phyloP scores from a whole-genome alignment of 2,329 filamentous ascomycete genomes.

The Hymenoscyphus scutula region DNA sequence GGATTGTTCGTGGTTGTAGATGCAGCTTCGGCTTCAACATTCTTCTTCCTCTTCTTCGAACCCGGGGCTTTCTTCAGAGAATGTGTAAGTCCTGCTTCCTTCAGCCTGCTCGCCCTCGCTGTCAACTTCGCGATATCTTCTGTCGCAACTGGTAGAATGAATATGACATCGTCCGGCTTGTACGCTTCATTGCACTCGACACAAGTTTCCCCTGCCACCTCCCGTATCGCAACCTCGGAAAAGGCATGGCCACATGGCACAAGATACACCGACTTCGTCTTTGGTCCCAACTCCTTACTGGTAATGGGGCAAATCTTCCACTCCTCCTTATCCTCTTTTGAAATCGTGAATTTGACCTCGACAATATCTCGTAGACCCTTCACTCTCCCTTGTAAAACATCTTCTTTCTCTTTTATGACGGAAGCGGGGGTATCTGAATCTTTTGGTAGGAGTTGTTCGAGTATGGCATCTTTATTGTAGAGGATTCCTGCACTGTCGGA shows the following conservation, averaged over 20 bases:
- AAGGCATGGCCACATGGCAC: conserved; percentile 97
- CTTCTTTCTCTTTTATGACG: conserved; percentile 53
- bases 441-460: conserved; percentile 62
- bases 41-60: conserved; percentile 75
- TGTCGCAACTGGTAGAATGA: conserved; percentile 71
- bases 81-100: conserved; percentile 73
- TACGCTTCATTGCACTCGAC: conserved; percentile 76
- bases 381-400: conserved; percentile 60
- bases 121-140: conserved; percentile 68
- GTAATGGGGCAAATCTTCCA: conserved; percentile 84
- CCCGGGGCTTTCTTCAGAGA: conserved; percentile 75
- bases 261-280: conserved; percentile 78
- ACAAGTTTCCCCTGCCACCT: conserved; percentile 65
- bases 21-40: conserved; percentile 37
- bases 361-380: conserved; percentile 83
- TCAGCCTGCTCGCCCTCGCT: conserved; percentile 65
- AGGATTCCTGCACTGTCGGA: conserved; percentile 81
- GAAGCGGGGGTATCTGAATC: conserved; percentile 47
- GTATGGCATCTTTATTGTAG: conserved; percentile 91
- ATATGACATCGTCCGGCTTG: conserved; percentile 71
- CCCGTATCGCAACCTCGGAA: conserved; percentile 78
- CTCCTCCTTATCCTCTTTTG: conserved; percentile 51
- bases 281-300: conserved; percentile 77
- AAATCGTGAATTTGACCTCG: conserved; percentile 69
- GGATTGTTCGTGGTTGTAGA: conserved; percentile 28